phyloP scores from a whole-genome alignment of 2,329 filamentous ascomycete genomes.

The Trichophyton verrucosum region DNA sequence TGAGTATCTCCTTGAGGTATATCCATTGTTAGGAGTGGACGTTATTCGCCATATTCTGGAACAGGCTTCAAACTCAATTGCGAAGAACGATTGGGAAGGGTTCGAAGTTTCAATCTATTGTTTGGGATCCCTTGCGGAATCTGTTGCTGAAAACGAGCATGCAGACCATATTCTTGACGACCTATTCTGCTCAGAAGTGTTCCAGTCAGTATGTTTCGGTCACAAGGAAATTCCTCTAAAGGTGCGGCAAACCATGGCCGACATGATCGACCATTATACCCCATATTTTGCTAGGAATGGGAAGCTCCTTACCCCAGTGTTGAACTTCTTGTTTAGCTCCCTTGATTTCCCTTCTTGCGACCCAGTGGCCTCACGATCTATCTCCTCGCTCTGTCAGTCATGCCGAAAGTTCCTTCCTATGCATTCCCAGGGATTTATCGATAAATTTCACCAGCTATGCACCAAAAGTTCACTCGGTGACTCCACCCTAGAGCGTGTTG shows the following conservation, averaged over 20 bases:
- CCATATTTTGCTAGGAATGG: conserved; percentile 34
- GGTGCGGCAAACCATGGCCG: conserved; percentile 30
- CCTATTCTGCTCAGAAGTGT: conserved; percentile 29
- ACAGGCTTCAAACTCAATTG: conserved; percentile 23
- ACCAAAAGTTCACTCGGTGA: conserved; percentile 25
- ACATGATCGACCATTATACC: conserved; percentile 34
- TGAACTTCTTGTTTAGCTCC: conserved; percentile 36
- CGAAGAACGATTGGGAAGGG: conserved; percentile 28
- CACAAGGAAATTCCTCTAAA: conserved; percentile 25
- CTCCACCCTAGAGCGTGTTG: conserved; percentile 30
- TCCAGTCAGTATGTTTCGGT: conserved; percentile 23
- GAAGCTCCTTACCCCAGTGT: conserved; percentile 27
- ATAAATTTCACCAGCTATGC: conserved; percentile 30
- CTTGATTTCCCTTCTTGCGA: conserved; percentile 31
- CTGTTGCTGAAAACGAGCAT: conserved; percentile 33
- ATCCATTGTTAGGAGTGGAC: conserved; percentile 32
- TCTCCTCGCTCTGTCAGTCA: conserved; percentile 33
- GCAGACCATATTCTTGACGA: conserved; percentile 30
- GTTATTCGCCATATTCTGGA: conserved; percentile 32
- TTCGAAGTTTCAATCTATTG: conserved; percentile 36
- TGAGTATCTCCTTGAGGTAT: conserved; percentile 34
- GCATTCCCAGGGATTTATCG: conserved; percentile 33
- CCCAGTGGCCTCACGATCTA: conserved; percentile 32
- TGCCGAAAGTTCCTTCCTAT: conserved; percentile 30
- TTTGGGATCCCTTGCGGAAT: conserved; percentile 33